Evolutionary conservation across 2,329 filamentous ascomycete species (phyloP).

Genomic region (Pleoardoris graminearum): DNA sequence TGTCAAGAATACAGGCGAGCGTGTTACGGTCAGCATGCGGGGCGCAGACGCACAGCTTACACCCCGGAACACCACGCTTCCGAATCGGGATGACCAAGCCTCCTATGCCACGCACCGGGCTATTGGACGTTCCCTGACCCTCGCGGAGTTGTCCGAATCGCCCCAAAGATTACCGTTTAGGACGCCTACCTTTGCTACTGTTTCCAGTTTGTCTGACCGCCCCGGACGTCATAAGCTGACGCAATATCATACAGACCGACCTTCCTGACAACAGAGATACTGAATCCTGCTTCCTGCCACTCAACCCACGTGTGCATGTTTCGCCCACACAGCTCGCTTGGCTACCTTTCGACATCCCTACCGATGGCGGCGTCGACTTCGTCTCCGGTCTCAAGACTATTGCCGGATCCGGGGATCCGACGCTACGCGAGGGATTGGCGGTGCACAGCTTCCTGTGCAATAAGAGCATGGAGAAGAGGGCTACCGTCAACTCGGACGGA

Average conservation of each 20-base stretch:
- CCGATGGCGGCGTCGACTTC: slow-evolving; percentile 37
- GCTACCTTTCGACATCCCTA: slow-evolving; percentile 42
- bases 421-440: slow-evolving; percentile 41
- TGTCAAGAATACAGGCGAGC: slow-evolving; percentile 4
- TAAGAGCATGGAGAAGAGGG: slow-evolving; percentile 41
- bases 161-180: not conserved
- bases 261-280: slow-evolving; percentile 43
- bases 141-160: slow-evolving; percentile 7
- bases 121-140: not conserved
- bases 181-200: not conserved
- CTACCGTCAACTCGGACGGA: slow-evolving; percentile 66
- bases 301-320: slow-evolving; percentile 43
- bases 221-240: slow-evolving; percentile 27
- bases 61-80: not conserved
- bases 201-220: slow-evolving; percentile 5
- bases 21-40: slow-evolving; percentile 3
- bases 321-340: slow-evolving; percentile 44
- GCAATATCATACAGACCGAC: slow-evolving; percentile 30
- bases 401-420: slow-evolving; percentile 45
- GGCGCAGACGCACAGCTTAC: not conserved
- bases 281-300: slow-evolving; percentile 41
- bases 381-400: slow-evolving; percentile 42
- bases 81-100: not conserved
- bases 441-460: slow-evolving; percentile 42
- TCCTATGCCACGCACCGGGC: not conserved